Conservation (phyloP, 768 basidiomycete species). For the Pulveroboletus sp. region DNA sequence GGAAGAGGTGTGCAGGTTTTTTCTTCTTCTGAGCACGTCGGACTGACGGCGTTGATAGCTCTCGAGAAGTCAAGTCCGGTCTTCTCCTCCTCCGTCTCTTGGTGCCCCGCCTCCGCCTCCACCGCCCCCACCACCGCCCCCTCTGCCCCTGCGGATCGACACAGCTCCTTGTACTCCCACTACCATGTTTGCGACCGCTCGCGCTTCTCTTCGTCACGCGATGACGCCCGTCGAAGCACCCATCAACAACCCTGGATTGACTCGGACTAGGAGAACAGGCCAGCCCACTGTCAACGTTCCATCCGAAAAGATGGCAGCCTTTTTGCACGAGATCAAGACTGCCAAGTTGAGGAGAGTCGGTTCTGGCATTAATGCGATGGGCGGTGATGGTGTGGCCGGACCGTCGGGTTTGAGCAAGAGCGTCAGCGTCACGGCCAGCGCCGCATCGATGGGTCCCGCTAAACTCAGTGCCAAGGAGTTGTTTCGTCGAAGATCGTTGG, state of each 20-base stretch:
- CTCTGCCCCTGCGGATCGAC: conserved; percentile 31
- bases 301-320: conserved; percentile 79
- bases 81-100: conserved; percentile 7
- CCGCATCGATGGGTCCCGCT: background rate
- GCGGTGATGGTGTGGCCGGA: conserved; percentile 20
- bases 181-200: conserved; percentile 51
- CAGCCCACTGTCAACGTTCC: conserved; percentile 70
- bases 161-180: conserved; percentile 28
- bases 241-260: conserved; percentile 46
- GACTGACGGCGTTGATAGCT: conserved; percentile 36
- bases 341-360: conserved; percentile 60
- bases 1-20: conserved; percentile 43
- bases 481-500: conserved; percentile 25
- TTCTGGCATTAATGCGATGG: conserved; percentile 18
- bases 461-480: conserved; percentile 20
- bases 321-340: conserved; percentile 76
- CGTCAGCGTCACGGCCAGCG: conserved; percentile 13
- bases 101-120: conserved; percentile 41
- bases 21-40: background rate
- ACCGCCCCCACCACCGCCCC: conserved; percentile 32
- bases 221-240: conserved; percentile 58
- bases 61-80: conserved; percentile 34
- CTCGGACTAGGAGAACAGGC: conserved; percentile 43
- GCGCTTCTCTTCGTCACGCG: conserved; percentile 60
- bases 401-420: conserved; percentile 32